These are phyloP conservation scores for Globisporangium acanthophoron DNA, from an alignment of 352 stramenopile genomes.

Conservation along the genomic window DNA sequence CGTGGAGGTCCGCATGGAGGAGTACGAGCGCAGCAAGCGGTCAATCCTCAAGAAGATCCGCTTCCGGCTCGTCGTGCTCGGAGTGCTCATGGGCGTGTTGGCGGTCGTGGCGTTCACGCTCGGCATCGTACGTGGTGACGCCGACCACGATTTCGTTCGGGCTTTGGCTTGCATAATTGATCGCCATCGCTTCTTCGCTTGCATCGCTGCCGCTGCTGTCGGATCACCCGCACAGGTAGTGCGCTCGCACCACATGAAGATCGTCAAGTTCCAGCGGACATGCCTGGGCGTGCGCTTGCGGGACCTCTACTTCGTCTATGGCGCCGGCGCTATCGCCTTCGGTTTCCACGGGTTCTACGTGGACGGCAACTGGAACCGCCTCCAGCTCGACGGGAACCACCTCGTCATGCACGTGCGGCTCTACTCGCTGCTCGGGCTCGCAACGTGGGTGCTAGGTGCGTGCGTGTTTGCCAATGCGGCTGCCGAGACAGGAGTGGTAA, in stretches of 20 bases:
- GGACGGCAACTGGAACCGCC: conserved; percentile 45
- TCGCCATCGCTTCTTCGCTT: too few species aligned
- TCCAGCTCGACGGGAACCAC: conserved; percentile 55
- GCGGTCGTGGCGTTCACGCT: conserved; percentile 40
- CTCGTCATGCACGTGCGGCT: conserved; percentile 68
- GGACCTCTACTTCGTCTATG: conserved; percentile 72
- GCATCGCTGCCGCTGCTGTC: too few species aligned
- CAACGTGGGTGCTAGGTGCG: conserved; percentile 40
- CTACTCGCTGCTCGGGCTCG: conserved; percentile 50
- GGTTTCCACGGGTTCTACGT: conserved; percentile 69
- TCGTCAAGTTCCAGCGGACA: conserved; percentile 38
- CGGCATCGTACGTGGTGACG: conserved; percentile 28
- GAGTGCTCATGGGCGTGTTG: conserved; percentile 44
- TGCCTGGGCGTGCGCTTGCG: conserved; percentile 27
- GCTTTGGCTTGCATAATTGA: background rate
- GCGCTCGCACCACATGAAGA: conserved; percentile 31
- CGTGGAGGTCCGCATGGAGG: conserved; percentile 63
- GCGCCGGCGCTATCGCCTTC: conserved; percentile 32
- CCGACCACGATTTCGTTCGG: background rate
- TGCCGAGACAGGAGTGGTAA: background rate
- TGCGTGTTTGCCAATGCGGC: background rate
- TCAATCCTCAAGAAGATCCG: conserved; percentile 73
- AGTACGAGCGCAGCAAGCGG: conserved; percentile 70
- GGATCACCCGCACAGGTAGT: conserved; percentile 30
- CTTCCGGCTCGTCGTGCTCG: conserved; percentile 50